Evolutionary conservation across 441 rosid genomes (phyloP).

Genomic region (Euphorbia schlechtendalii): DNA sequence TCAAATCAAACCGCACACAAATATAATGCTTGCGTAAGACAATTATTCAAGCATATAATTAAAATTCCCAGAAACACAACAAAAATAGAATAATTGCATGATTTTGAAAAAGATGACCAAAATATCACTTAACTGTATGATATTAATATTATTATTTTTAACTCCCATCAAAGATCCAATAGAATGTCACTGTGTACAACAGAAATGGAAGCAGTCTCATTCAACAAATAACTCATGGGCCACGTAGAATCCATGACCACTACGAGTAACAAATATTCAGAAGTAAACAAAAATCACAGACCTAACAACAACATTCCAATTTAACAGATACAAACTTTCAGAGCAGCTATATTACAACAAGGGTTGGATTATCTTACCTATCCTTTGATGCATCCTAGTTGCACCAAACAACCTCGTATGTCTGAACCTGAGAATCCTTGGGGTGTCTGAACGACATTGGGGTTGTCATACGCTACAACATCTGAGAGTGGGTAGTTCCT

Average conservation of each 20-base stretch:
- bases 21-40: too few relatives aligned
- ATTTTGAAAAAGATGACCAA: not conserved
- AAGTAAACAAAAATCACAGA: not conserved
- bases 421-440: constrained; percentile 35
- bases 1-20: too few relatives aligned
- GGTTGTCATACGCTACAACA: constrained; percentile 65
- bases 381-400: constrained; percentile 43
- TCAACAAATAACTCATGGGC: not conserved
- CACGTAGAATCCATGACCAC: not conserved
- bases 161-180: not conserved
- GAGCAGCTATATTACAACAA: constrained; percentile 4
- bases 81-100: not conserved
- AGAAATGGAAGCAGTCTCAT: not conserved
- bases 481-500: constrained; percentile 79
- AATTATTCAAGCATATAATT: too few relatives aligned
- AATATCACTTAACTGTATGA: not conserved
- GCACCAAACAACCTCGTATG: constrained; percentile 48
- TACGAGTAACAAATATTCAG: constrained; percentile 11
- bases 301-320: not conserved
- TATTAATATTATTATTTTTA: not conserved
- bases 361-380: constrained; percentile 21
- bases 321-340: not conserved
- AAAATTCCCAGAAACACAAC: not conserved
- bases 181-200: constrained; percentile 1
- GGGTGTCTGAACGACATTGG: constrained; percentile 49